A percentile compares a stretch with the other conserved stretches of the same genome.
Conservation (phyloP, 1,284 basidiomycete species). For the Vanrija pseudolonga region DNA sequence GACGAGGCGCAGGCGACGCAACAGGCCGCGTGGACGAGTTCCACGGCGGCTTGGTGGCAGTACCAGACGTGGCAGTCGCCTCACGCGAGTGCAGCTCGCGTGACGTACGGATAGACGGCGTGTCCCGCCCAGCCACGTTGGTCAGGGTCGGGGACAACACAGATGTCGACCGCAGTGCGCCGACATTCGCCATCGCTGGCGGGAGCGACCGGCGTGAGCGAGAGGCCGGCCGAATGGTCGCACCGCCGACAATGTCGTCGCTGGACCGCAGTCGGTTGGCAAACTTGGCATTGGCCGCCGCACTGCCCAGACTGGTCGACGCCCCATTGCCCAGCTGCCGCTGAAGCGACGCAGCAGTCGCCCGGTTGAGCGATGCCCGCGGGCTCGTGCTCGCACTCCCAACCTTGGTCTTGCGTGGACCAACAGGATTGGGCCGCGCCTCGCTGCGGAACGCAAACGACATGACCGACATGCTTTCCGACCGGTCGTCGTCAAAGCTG, state of each 20-base stretch:
- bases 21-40: background rate
- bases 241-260: slow-evolving; percentile 7
- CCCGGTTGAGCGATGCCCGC: background rate
- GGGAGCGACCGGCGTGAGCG: slow-evolving; percentile 23
- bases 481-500: slow-evolving; percentile 3
- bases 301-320: slow-evolving; percentile 12
- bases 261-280: slow-evolving; percentile 36
- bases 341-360: background rate
- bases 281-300: slow-evolving; percentile 41
- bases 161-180: background rate
- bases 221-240: slow-evolving; percentile 13
- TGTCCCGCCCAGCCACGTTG: background rate
- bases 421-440: slow-evolving; percentile 5
- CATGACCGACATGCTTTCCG: slow-evolving; percentile 39
- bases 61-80: background rate
- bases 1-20: no score
- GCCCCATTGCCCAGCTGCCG: background rate
- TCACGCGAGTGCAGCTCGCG: no score
- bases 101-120: no score
- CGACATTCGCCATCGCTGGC: slow-evolving; percentile 19
- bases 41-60: background rate
- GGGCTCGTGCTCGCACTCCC: no score
- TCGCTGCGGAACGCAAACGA: slow-evolving; percentile 37
- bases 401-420: background rate
- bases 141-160: background rate